phyloP scores from a whole-genome alignment of 805 yeast species.

The Candida corydali region DNA sequence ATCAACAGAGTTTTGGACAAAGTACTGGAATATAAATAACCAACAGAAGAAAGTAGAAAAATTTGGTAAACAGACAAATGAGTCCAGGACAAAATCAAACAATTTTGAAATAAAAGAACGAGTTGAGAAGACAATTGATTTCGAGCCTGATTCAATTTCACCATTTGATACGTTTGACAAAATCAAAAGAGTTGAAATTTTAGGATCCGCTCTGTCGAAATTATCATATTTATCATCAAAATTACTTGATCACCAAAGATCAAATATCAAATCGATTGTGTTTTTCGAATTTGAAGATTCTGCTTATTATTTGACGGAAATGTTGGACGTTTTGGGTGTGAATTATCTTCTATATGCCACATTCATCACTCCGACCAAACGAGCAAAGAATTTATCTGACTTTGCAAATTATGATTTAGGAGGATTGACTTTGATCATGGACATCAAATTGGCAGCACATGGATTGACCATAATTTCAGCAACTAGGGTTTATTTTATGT shows the following conservation, averaged over 20 bases:
- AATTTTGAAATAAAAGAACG: neutral
- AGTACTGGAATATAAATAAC: conserved; percentile 45
- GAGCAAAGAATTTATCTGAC: conserved; percentile 49
- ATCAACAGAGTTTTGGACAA: conserved; percentile 47
- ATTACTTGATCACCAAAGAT: conserved; percentile 47
- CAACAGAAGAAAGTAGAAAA: conserved; percentile 28
- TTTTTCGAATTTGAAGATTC: conserved; percentile 71
- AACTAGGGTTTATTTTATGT: conserved; percentile 64
- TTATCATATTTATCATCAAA: conserved; percentile 56
- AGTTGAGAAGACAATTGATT: neutral
- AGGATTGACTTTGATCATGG: conserved; percentile 61
- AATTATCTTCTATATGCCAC: conserved; percentile 63
- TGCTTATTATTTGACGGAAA: conserved; percentile 64
- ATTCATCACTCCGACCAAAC: conserved; percentile 44
- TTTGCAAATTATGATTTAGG: conserved; percentile 42
- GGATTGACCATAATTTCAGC: conserved; percentile 68
- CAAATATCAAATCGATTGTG: conserved; percentile 51
- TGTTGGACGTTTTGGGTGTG: conserved; percentile 58
- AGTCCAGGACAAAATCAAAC: neutral
- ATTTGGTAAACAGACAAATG: conserved; percentile 27
- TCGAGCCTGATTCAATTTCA: conserved; percentile 6
- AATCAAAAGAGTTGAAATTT: conserved; percentile 31
- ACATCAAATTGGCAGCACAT: conserved; percentile 61
- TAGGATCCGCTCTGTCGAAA: conserved; percentile 66
- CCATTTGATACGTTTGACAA: conserved; percentile 4